Percentiles rank a stretch among this genome's conserved stretches.
These are phyloP conservation scores for Spathaspora passalidarum DNA, from an alignment of 805 yeast genomes.

Conservation along the genomic window DNA sequence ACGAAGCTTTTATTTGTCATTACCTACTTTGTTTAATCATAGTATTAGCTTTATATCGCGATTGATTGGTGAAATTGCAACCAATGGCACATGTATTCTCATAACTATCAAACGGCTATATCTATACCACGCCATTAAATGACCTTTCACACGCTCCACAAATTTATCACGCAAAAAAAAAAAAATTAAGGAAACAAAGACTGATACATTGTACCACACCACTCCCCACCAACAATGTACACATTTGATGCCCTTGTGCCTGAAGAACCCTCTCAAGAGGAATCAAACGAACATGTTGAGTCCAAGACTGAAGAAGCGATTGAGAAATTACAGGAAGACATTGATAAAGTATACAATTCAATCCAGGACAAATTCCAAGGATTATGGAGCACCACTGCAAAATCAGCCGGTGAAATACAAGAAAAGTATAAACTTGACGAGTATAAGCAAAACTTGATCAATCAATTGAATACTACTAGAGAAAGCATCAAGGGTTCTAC, in stretches of 20 bases:
- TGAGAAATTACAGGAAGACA: conserved; percentile 49
- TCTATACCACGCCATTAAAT: too few species aligned
- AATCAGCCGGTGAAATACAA: conserved; percentile 28
- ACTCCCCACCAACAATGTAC: too few species aligned
- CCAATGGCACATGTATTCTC: too few species aligned
- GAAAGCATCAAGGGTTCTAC: conserved; percentile 15
- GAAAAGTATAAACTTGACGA: conserved; percentile 28
- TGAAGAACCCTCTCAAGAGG: too few species aligned
- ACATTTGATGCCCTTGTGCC: too few species aligned
- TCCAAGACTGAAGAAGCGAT: conserved; percentile 50
- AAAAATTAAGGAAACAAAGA: neutral
- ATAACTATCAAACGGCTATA: too few species aligned
- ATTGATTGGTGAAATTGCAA: too few species aligned
- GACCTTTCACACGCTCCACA: too few species aligned
- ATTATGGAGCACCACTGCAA: conserved; percentile 33
- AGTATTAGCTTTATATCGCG: too few species aligned
- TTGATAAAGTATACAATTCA: conserved; percentile 47
- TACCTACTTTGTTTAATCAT: too few species aligned
- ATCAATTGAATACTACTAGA: conserved; percentile 27
- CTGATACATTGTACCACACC: too few species aligned
- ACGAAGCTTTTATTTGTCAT: too few species aligned
- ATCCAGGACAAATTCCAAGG: conserved; percentile 39
- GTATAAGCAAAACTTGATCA: conserved; percentile 23
- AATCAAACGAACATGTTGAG: neutral
- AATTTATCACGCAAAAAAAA: neutral